phyloP scores from a whole-genome alignment of 75 land plant species.

The Selaginella moellendorffii region DNA sequence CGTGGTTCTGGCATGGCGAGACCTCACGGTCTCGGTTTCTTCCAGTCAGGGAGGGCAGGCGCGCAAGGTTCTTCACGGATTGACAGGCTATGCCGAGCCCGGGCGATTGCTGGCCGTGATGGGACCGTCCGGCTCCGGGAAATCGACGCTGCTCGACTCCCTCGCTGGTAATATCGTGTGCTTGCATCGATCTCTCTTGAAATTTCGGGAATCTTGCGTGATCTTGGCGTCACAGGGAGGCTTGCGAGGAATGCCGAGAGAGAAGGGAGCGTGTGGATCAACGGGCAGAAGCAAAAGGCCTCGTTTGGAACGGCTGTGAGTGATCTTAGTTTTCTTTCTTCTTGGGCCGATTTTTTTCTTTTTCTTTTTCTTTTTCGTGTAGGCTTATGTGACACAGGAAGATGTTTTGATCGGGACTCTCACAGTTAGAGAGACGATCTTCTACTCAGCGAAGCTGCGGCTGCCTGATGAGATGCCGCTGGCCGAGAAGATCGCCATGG shows the following conservation, averaged over 20 bases:
- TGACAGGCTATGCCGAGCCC: background rate
- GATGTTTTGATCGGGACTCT: constrained; percentile 5
- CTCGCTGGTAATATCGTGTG: background rate
- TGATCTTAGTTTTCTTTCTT: too few relatives aligned
- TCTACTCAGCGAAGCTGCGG: constrained; percentile 1
- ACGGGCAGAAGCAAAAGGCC: constrained; percentile 1
- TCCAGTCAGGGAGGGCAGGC: background rate
- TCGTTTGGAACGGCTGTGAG: background rate
- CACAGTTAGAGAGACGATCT: constrained; percentile 4
- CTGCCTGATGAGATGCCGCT: background rate
- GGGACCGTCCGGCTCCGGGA: background rate
- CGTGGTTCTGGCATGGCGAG: background rate
- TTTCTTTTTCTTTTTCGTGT: too few relatives aligned
- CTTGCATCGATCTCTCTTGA: background rate
- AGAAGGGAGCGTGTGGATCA: background rate
- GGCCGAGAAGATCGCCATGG: background rate
- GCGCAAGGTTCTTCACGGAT: background rate
- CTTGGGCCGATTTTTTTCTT: too few relatives aligned
- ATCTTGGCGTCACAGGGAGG: background rate
- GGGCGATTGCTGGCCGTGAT: background rate
- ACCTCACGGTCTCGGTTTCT: background rate
- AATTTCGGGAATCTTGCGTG: too few relatives aligned
- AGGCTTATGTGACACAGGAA: constrained; percentile 9
- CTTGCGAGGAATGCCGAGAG: background rate
- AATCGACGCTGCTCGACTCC: background rate